These are phyloP conservation scores for Suillus hirtellus DNA, from an alignment of 768 basidiomycete genomes.

Conservation along the genomic window DNA sequence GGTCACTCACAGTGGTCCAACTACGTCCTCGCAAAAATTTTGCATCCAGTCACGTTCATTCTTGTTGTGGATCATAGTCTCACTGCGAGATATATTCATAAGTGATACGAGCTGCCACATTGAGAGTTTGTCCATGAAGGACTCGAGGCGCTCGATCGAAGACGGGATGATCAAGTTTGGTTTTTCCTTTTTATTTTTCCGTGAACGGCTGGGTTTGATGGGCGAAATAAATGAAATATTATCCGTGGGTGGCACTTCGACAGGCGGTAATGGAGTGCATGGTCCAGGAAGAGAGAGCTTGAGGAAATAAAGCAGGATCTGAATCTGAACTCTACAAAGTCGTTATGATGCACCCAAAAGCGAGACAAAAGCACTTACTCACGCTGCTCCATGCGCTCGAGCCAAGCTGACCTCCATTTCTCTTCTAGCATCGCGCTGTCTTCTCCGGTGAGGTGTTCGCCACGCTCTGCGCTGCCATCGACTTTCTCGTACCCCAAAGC, in stretches of 20 bases:
- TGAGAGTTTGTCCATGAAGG: conserved; percentile 77
- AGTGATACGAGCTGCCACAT: conserved; percentile 66
- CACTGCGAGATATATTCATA: conserved; percentile 37
- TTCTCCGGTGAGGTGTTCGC: conserved; percentile 21
- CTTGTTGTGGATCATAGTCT: conserved; percentile 13
- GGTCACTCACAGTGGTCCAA: conserved; percentile 58
- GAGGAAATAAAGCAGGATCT: conserved; percentile 69
- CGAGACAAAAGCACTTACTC: conserved; percentile 44
- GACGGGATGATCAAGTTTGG: conserved; percentile 24
- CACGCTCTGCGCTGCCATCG: conserved; percentile 34
- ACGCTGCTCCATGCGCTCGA: conserved; percentile 67
- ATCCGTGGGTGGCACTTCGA: conserved; percentile 22
- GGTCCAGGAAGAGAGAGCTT: conserved; percentile 62
- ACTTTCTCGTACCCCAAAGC: conserved; percentile 61
- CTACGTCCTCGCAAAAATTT: conserved; percentile 62
- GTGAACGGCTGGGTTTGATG: conserved; percentile 9
- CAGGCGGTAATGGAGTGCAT: conserved; percentile 30
- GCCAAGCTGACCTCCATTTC: conserved; percentile 54
- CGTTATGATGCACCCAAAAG: background rate
- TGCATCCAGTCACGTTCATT: conserved; percentile 71
- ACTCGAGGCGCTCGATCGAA: conserved; percentile 57
- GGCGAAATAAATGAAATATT: conserved; percentile 14
- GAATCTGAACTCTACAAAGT: conserved; percentile 63
- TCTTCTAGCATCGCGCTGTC: conserved; percentile 43
- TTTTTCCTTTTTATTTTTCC: conserved; percentile 25